These are phyloP conservation scores for Stromatinia cepivora DNA, from an alignment of 2,329 filamentous ascomycete genomes.

Conservation along the genomic window DNA sequence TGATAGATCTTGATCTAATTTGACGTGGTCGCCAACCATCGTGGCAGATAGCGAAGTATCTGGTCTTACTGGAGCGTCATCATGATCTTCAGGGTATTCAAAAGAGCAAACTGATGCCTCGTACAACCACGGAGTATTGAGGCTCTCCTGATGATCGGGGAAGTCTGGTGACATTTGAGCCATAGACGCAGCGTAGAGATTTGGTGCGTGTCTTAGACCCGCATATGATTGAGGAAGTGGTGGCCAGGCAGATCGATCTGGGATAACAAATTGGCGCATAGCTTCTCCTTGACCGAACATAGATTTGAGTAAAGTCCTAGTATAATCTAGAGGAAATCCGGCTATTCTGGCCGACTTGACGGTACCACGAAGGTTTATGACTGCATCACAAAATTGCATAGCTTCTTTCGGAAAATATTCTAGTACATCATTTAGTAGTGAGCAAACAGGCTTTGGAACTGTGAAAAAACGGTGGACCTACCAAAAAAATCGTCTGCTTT, in stretches of 20 bases:
- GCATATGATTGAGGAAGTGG: neutral
- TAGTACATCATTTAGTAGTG: neutral
- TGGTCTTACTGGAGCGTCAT: neutral
- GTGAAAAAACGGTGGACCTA: neutral
- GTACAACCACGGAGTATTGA: neutral
- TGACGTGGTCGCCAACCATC: conserved; percentile 5
- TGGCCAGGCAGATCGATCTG: conserved; percentile 27
- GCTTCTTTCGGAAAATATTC: conserved; percentile 29
- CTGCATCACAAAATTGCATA: conserved; percentile 26
- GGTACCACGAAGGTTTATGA: conserved; percentile 27
- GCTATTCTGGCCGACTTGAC: conserved; percentile 28
- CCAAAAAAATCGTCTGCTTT: neutral
- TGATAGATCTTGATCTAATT: conserved; percentile 14
- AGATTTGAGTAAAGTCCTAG: conserved; percentile 24
- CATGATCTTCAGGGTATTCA: neutral
- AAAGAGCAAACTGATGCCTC: conserved; percentile 15
- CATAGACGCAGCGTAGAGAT: neutral
- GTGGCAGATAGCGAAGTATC: conserved; percentile 13
- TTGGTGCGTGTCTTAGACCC: neutral
- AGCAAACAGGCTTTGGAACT: conserved; percentile 6
- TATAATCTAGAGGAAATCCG: conserved; percentile 30
- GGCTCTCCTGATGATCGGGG: neutral
- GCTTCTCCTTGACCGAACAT: conserved; percentile 26
- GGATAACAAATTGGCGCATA: neutral
- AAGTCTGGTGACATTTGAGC: neutral